Evolutionary conservation across 768 basidiomycete genomes (phyloP).

Genomic region (Phaeotremella skinneri): DNA sequence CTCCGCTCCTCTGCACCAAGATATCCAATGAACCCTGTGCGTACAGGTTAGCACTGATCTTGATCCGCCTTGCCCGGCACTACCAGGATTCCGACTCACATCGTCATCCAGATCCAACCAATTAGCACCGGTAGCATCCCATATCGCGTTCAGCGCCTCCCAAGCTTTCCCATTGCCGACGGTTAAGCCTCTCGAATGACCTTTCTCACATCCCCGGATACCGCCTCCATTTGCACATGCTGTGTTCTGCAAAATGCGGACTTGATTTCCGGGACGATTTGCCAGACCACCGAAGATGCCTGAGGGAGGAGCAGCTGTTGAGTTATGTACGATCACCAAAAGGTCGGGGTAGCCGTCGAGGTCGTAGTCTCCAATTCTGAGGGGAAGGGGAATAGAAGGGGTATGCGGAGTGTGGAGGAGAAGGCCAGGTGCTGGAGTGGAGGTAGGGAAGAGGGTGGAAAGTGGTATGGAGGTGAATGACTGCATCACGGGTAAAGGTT

Average conservation of each 20-base stretch:
- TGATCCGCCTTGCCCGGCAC: background rate
- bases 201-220: slow-evolving; percentile 28
- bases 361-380: slow-evolving; percentile 84
- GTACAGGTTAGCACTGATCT: background rate
- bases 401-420: slow-evolving; percentile 71
- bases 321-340: slow-evolving; percentile 59
- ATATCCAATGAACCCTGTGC: slow-evolving; percentile 82
- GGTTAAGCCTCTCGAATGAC: slow-evolving; percentile 62
- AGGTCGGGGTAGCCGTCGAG: slow-evolving; percentile 93
- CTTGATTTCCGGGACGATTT: slow-evolving; percentile 32
- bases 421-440: slow-evolving; percentile 39
- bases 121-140: slow-evolving; percentile 72
- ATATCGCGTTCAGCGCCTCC: slow-evolving; percentile 63
- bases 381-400: slow-evolving; percentile 69
- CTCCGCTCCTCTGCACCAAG: slow-evolving; percentile 79
- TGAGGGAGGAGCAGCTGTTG: slow-evolving; percentile 52
- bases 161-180: slow-evolving; percentile 58
- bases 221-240: slow-evolving; percentile 40
- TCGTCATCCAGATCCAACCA: slow-evolving; percentile 96
- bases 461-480: slow-evolving; percentile 68
- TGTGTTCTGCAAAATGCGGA: slow-evolving; percentile 46
- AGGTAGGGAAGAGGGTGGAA: slow-evolving; percentile 59
- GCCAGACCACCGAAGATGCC: slow-evolving; percentile 43
- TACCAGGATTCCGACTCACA: slow-evolving; percentile 57
- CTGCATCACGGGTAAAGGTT: too few relatives aligned